phyloP scores from a whole-genome alignment of 2,329 filamentous ascomycete genomes.

The Amesomyces nigricolor region DNA sequence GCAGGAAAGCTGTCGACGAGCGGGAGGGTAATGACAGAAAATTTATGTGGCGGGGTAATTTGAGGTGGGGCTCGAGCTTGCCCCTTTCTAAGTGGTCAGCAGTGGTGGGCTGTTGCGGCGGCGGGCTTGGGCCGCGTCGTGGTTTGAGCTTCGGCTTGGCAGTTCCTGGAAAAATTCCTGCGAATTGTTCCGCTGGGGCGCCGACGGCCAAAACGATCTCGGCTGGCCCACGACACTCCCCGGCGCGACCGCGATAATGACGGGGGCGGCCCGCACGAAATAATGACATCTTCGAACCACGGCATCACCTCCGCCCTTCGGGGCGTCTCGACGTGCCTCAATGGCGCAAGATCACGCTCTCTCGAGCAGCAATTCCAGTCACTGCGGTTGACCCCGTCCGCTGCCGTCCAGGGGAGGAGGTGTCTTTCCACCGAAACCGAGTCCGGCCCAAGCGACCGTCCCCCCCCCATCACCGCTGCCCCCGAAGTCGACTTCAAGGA shows the following conservation, averaged over 20 bases:
- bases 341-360: conserved; percentile 14
- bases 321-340: conserved; percentile 14
- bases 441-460: neutral
- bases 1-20: conserved; percentile 18
- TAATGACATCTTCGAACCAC: conserved; percentile 26
- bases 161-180: conserved; percentile 20
- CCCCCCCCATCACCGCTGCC: conserved; percentile 15
- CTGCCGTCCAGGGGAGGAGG: conserved; percentile 8
- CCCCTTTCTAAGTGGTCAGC: neutral
- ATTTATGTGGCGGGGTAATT: conserved; percentile 27
- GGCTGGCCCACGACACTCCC: conserved; percentile 10
- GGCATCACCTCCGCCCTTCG: conserved; percentile 23
- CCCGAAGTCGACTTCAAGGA: conserved; percentile 21
- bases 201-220: conserved; percentile 7
- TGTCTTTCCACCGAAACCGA: conserved; percentile 19
- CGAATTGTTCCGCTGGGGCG: conserved; percentile 18
- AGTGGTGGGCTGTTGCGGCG: neutral
- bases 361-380: conserved; percentile 25
- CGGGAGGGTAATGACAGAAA: conserved; percentile 19
- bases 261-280: conserved; percentile 18
- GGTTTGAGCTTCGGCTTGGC: conserved; percentile 14
- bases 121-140: conserved; percentile 3
- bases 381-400: conserved; percentile 13
- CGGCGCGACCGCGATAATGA: conserved; percentile 20
- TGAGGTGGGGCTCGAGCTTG: conserved; percentile 17